phyloP scores from a whole-genome alignment of 2,329 filamentous ascomycete genomes.

The Aspergillus unguis region DNA sequence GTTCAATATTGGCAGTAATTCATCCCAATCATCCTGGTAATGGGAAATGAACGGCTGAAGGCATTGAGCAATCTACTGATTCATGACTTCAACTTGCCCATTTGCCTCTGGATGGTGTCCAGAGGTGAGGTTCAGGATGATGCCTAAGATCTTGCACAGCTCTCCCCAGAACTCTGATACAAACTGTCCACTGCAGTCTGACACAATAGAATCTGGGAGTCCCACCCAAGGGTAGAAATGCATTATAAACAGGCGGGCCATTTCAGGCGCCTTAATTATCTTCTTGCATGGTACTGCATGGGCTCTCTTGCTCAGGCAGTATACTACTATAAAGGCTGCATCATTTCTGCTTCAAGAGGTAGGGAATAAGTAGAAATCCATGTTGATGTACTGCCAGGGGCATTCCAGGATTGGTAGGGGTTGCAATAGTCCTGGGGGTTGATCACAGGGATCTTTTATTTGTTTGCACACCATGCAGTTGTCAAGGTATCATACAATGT shows the following conservation, averaged over 20 bases:
- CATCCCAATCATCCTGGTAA: background rate
- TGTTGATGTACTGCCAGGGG: background rate
- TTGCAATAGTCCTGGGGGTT: background rate
- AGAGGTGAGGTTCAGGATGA: too few relatives aligned
- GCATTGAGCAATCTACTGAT: background rate
- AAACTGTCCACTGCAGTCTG: background rate
- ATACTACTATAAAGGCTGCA: too few relatives aligned
- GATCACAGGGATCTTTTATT: background rate
- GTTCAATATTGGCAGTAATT: background rate
- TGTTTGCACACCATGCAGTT: background rate
- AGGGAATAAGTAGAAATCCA: too few relatives aligned
- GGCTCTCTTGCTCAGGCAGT: too few relatives aligned
- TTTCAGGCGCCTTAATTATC: too few relatives aligned
- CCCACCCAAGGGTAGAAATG: too few relatives aligned
- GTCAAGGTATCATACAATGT: background rate
- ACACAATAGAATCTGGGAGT: background rate
- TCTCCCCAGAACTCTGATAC: background rate
- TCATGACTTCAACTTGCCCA: background rate
- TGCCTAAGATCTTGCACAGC: too few relatives aligned
- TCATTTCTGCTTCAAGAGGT: too few relatives aligned
- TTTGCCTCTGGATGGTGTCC: too few relatives aligned
- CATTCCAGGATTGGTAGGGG: background rate
- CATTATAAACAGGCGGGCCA: too few relatives aligned
- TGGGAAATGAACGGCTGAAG: background rate
- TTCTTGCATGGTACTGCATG: too few relatives aligned